Conservation (phyloP, 441 rosid species). For the Cnidoscolus chayamansa region DNA sequence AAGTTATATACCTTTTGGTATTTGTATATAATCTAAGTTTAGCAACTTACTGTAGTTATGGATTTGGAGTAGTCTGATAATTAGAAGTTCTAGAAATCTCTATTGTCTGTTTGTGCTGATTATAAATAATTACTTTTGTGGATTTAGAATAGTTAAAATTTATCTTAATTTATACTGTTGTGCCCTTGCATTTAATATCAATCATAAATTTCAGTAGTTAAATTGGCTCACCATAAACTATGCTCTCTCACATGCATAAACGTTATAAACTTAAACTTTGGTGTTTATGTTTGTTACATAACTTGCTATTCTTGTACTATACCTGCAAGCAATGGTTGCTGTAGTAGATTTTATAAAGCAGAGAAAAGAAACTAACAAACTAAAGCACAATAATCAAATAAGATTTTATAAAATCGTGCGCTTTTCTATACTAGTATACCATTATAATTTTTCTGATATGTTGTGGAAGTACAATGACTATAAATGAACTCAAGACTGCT, state of each 20-base stretch:
- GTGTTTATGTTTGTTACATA: not conserved
- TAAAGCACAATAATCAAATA: not conserved
- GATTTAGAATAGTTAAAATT: not conserved
- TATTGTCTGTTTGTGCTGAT: not conserved
- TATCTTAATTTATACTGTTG: not conserved
- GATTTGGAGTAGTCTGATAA: not conserved
- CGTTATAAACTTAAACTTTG: not conserved
- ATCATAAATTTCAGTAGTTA: conserved; percentile 1
- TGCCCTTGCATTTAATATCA: not conserved
- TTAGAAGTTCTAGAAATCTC: not conserved
- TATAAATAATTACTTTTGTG: not conserved
- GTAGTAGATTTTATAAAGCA: not conserved
- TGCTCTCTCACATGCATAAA: not conserved
- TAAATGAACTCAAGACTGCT: too few relatives aligned
- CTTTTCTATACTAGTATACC: too few relatives aligned
- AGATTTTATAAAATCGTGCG: not conserved
- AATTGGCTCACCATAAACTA: not conserved
- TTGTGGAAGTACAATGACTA: too few relatives aligned
- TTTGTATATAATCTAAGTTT: not conserved
- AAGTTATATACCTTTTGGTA: not conserved
- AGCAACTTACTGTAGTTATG: not conserved
- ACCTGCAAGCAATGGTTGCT: not conserved
- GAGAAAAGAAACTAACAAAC: not conserved
- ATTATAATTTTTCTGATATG: too few relatives aligned
- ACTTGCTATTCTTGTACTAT: not conserved